phyloP scores from a whole-genome alignment of 2,329 filamentous ascomycete genomes.

The Neonectria magnoliae region DNA sequence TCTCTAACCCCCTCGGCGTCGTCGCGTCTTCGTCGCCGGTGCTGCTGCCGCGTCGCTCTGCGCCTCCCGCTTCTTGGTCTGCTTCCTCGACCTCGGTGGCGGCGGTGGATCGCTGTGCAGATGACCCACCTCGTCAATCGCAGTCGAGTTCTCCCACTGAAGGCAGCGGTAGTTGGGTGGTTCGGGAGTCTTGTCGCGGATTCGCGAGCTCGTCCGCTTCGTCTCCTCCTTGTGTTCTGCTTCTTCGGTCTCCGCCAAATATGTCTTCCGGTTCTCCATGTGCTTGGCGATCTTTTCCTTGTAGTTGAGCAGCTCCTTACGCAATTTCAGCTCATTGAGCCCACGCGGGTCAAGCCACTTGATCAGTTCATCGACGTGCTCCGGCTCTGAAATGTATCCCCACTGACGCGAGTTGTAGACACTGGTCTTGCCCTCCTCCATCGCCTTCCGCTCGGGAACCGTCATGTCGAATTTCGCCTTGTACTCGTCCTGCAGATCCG shows the following conservation, averaged over 20 bases:
- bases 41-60: conserved; percentile 41
- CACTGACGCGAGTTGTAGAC: conserved; percentile 83
- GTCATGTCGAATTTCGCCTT: conserved; percentile 81
- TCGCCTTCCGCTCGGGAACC: conserved; percentile 83
- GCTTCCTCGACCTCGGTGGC: conserved; percentile 61
- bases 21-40: conserved; percentile 46
- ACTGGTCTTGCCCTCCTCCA: conserved; percentile 85
- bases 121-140: conserved; percentile 66
- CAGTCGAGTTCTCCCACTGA: conserved; percentile 66
- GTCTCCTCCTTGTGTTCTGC: conserved; percentile 52
- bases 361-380: conserved; percentile 80
- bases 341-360: conserved; percentile 90
- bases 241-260: conserved; percentile 60
- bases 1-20: conserved; percentile 33
- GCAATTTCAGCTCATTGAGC: conserved; percentile 84
- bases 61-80: conserved; percentile 62
- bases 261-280: conserved; percentile 83
- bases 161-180: conserved; percentile 60
- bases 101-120: conserved; percentile 66
- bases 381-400: conserved; percentile 88
- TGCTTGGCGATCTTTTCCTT: conserved; percentile 79
- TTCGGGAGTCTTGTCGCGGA: conserved; percentile 60
- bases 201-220: conserved; percentile 57
- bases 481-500: conserved; percentile 80
- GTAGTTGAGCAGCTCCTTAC: conserved; percentile 84